phyloP scores from a whole-genome alignment of 2,329 filamentous ascomycete genomes.

The Penicillium verrucosum region DNA sequence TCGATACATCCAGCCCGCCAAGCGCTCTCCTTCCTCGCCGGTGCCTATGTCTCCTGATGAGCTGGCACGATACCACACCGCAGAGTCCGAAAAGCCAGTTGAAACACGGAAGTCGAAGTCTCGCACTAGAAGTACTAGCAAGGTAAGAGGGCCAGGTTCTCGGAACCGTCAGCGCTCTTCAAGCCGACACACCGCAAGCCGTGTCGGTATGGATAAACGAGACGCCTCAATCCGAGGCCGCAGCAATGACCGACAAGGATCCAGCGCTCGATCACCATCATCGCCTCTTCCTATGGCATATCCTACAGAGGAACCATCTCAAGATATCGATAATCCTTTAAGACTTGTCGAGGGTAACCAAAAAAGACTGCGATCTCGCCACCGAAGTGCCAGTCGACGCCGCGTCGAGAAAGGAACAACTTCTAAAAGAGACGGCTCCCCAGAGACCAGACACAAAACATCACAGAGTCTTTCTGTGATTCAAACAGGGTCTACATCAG shows the following conservation, averaged over 20 bases:
- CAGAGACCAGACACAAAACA: constrained; percentile 42
- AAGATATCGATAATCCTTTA: constrained; percentile 62
- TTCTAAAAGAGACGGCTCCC: constrained; percentile 45
- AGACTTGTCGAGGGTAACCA: constrained; percentile 45
- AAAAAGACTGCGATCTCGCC: constrained; percentile 47
- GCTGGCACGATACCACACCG: constrained; percentile 48
- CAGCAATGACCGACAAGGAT: constrained; percentile 58
- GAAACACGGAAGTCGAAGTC: constrained; percentile 35
- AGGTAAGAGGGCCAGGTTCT: constrained; percentile 48
- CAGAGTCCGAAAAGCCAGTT: constrained; percentile 45
- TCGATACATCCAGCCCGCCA: constrained; percentile 69
- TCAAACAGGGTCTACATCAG: constrained; percentile 7
- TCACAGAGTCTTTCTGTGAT: constrained; percentile 35
- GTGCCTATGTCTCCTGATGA: constrained; percentile 94
- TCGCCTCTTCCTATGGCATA: constrained; percentile 70
- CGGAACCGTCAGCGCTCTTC: constrained; percentile 39
- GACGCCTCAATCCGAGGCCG: constrained; percentile 52
- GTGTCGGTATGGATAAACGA: constrained; percentile 28
- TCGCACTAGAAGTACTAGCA: constrained; percentile 45
- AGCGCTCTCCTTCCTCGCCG: constrained; percentile 86
- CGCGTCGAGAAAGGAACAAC: constrained; percentile 43
- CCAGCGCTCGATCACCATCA: constrained; percentile 67
- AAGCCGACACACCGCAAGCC: constrained; percentile 43
- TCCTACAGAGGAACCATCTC: constrained; percentile 47
- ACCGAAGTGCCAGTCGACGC: constrained; percentile 52